Base-by-base conservation (phyloP, 305 asterid species). In the Fraxinus nigra region DNA sequence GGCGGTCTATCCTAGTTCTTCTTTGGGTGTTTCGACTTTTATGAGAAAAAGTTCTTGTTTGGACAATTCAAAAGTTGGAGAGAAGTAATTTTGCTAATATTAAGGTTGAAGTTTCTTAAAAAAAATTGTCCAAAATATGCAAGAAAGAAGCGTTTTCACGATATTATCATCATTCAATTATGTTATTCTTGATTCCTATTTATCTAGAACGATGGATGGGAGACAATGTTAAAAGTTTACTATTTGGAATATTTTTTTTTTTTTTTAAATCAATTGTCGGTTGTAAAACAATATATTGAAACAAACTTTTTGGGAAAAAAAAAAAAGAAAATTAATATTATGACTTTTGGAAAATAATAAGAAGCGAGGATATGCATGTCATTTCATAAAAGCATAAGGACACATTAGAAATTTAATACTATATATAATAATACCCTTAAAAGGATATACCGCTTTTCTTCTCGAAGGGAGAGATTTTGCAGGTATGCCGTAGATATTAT, bases 401-500 rank as follows among this genome's bases (percentile, higher is more conserved):
- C 63, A 77, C 46, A 26, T n/a, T 24, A 38, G 56, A 30, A 38
- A 63, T 33, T 51, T 20, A 3, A 22, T 0, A 26, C 20, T 26
- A 26, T 76, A 38, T 38, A 38, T 26, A 16, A 67, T 67, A 34
- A 48, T 16, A 51, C 35, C 73, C 26, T 32, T 13, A 8, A 32
- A 46, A 38, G 33, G 48, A 22, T 34, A 10, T 79, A 4, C 35
- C 16, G 51, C 67, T 26, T 14, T 28, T 35, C 75, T 20, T 56
- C 51, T 67, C 77, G 46, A 33, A 73, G 0, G 76, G 76, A 78
- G 65, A 79, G 83, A 84, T 59, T 83, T 83, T 85, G 80, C 80
- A 73, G 89, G 85, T 77, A 78, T 80, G 77, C 82, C 86, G 34
- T 9, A 79, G 28, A 69, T n/a, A 78, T 37, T 14, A 32, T 16